These are phyloP conservation scores for Hanseniaspora pseudoguilliermondii DNA, from an alignment of 805 yeast species.

Conservation along the genomic window DNA sequence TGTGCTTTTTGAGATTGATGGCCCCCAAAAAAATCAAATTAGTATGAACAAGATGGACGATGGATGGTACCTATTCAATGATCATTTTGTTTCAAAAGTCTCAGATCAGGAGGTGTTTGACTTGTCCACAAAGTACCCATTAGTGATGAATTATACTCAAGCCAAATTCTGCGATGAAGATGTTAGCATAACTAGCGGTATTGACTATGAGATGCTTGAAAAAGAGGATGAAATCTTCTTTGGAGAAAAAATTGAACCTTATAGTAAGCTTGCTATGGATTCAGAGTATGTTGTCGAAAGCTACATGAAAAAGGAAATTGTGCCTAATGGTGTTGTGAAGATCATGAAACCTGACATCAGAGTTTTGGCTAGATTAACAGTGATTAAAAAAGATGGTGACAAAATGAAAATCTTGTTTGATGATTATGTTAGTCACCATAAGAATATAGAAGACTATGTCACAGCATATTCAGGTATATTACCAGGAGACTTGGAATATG, in stretches of 20 bases:
- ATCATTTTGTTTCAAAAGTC: conserved; percentile 69
- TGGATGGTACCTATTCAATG: conserved; percentile 78
- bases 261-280: conserved; percentile 80
- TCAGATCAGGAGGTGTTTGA: conserved; percentile 68
- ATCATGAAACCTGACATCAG: conserved; percentile 62
- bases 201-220: background rate
- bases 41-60: conserved; percentile 21
- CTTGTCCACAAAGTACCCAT: conserved; percentile 62
- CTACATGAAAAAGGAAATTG: conserved; percentile 68
- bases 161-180: conserved; percentile 32
- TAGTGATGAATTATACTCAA: conserved; percentile 52
- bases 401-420: conserved; percentile 50
- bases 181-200: conserved; percentile 25
- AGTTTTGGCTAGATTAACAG: conserved; percentile 82
- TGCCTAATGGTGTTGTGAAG: conserved; percentile 55
- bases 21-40: conserved; percentile 41
- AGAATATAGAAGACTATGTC: conserved; percentile 66
- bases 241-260: conserved; percentile 50
- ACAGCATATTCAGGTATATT: conserved; percentile 91
- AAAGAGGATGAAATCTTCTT: conserved; percentile 61
- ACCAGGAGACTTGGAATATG: conserved; percentile 75
- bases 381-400: conserved; percentile 28
- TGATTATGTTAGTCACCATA: conserved; percentile 71
- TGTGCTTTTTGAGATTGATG: conserved; percentile 53
- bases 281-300: conserved; percentile 85